phyloP scores from a whole-genome alignment of 2,329 filamentous ascomycete genomes.

The Huntiella bhutanensis region DNA sequence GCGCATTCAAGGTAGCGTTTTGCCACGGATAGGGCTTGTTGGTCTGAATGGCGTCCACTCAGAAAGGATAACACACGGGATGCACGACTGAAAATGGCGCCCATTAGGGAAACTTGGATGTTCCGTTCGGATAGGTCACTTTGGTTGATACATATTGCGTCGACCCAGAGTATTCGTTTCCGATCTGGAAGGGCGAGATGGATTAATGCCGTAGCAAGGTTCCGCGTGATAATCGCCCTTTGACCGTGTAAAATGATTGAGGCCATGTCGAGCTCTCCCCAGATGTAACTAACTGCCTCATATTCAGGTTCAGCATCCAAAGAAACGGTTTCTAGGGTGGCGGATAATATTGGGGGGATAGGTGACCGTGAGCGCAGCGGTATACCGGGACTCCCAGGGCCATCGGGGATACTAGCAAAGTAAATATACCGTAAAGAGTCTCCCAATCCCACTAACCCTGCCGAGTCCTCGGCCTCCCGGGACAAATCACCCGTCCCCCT shows the following conservation, averaged over 20 bases:
- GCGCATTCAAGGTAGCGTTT: constrained; percentile 2
- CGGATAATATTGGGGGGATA: not conserved
- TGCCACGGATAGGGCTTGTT: constrained; percentile 3
- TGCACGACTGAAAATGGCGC: constrained; percentile 13
- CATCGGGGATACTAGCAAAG: too few relatives aligned
- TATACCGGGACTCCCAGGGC: too few relatives aligned
- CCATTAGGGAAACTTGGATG: constrained; percentile 14
- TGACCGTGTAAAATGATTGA: not conserved
- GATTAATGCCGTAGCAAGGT: constrained; percentile 12
- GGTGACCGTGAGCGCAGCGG: not conserved
- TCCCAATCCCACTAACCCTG: too few relatives aligned
- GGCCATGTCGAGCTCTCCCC: constrained; percentile 11
- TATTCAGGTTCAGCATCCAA: constrained; percentile 5
- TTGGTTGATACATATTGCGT: constrained; percentile 13
- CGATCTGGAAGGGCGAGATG: constrained; percentile 7
- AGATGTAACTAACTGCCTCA: constrained; percentile 14
- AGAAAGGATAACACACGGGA: constrained; percentile 13
- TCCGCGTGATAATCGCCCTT: constrained; percentile 10
- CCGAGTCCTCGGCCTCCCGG: too few relatives aligned
- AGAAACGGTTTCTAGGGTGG: not conserved
- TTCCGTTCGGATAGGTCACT: constrained; percentile 11
- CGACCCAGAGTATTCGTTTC: constrained; percentile 13
- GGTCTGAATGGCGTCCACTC: constrained; percentile 5
- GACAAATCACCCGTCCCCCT: too few relatives aligned
- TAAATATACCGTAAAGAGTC: too few relatives aligned